Evolutionary conservation across 495 filamentous ascomycete species (phyloP), one percentile per base, ranked within the genome.

Genomic region (Diplogelasinospora grovesii): DNA sequence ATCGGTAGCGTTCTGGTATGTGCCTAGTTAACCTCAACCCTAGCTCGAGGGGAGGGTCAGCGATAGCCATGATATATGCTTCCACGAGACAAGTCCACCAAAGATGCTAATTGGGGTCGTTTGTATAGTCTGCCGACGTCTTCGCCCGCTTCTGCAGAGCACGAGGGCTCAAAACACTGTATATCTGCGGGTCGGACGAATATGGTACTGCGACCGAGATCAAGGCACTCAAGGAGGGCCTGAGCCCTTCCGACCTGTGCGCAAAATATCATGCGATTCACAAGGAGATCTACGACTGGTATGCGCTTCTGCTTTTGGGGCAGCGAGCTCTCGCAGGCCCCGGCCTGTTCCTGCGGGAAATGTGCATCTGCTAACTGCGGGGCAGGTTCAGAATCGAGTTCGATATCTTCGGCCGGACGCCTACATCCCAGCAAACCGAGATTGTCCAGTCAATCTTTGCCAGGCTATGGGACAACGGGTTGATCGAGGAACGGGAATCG

Each of bases 401-500:
- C 55, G 88, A 93, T 64, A 64, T 72, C 57, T 95, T 92, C 53
- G 88, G 88, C 29, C 79, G 85, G 36, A 95, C 88, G 4, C 82
- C 85, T 2, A 89, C 89, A 6, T 46, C 73, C 28, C 69, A 85
- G 53, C 90, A 96, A 57, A 94, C 88, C 23, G 78, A 85, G 36
- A 76, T 97, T 43, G 80, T 85, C 6, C 89, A 96, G 59, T 74
- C 81, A 37, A 86, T 95, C 25, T 96, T 96, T 66, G 66, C 68
- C 27, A 77, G 82, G 49, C 74, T 97, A 14, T 66, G 85, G 51
- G 59, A 71, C 36, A 88, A 93, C 50, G 86, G 82, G n/a, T 92
- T 77, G 55, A 67, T 97, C 29, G 79, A 83, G 49, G 83, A 95
- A 71, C 73, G 80, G 34, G 81, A 80, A 18, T 76, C 70, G 11